phyloP scores from a whole-genome alignment of 768 basidiomycete genomes.

The Boletus bicolor region DNA sequence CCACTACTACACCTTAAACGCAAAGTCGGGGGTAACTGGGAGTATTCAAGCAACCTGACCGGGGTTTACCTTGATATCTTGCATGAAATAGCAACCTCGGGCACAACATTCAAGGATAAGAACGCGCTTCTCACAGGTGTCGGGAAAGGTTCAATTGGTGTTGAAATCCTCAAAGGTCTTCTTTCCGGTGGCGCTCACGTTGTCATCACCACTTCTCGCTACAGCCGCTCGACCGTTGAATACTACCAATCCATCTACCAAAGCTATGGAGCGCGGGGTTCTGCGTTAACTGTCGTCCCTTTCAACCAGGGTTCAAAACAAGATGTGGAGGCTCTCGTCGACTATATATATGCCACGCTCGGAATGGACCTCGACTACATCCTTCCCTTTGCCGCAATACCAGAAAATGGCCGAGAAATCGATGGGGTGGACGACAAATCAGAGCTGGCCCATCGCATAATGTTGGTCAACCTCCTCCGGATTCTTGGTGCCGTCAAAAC shows the following conservation, averaged over 20 bases:
- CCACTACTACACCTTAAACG: constrained; percentile 96
- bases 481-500: constrained; percentile 96
- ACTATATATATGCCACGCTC: constrained; percentile 95
- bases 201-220: constrained; percentile 96
- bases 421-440: constrained; percentile 96
- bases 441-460: constrained; percentile 96
- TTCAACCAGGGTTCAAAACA: constrained; percentile 99
- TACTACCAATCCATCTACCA: constrained; percentile 99
- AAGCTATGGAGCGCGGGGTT: constrained; percentile 89
- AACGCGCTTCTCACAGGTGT: constrained; percentile 98
- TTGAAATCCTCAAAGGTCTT: constrained; percentile 95
- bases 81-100: constrained; percentile 97
- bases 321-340: constrained; percentile 95
- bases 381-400: constrained; percentile 96
- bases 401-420: constrained; percentile 98
- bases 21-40: constrained; percentile 92
- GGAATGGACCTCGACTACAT: constrained; percentile 98
- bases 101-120: constrained; percentile 98
- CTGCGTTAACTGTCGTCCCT: constrained; percentile 95
- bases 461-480: constrained; percentile 95
- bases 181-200: constrained; percentile 95
- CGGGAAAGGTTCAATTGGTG: constrained; percentile 96
- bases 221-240: constrained; percentile 92
- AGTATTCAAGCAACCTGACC: constrained; percentile 96
- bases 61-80: constrained; percentile 94